Percentiles rank a stretch among this genome's conserved stretches.
phyloP scores from a whole-genome alignment of 2,329 filamentous ascomycete species.

The Daldinia sp. region DNA sequence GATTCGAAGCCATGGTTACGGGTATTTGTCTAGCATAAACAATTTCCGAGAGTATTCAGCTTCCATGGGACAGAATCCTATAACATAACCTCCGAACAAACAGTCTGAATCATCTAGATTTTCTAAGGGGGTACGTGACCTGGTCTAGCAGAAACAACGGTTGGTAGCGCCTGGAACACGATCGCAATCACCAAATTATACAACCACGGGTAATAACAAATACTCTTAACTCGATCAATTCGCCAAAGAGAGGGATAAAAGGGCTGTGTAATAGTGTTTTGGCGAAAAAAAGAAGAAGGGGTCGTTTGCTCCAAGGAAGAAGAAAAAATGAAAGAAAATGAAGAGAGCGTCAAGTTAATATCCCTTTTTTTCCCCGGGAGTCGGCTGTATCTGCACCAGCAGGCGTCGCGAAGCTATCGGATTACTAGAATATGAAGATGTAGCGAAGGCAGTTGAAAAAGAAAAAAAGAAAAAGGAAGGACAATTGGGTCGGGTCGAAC shows the following conservation, averaged over 20 bases:
- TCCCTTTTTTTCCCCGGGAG: neutral
- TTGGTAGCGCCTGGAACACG: neutral
- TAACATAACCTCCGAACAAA: constrained; percentile 1
- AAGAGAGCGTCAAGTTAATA: constrained; percentile 21
- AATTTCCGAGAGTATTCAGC: neutral
- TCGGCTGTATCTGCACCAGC: constrained; percentile 31
- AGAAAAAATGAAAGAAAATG: constrained; percentile 7
- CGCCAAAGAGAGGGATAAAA: neutral
- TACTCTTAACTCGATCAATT: constrained; percentile 6
- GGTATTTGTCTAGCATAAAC: neutral
- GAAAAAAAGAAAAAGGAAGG: constrained; percentile 12
- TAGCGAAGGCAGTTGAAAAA: constrained; percentile 8
- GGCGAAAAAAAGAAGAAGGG: neutral
- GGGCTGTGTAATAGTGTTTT: neutral
- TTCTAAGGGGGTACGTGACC: neutral
- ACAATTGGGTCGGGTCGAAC: constrained; percentile 21
- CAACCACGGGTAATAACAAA: constrained; percentile 1
- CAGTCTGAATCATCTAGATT: neutral
- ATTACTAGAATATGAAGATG: constrained; percentile 9
- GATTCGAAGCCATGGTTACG: constrained; percentile 51
- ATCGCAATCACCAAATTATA: constrained; percentile 3
- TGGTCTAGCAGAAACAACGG: neutral
- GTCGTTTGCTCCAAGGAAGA: constrained; percentile 8
- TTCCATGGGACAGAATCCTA: constrained; percentile 15
- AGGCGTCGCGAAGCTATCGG: constrained; percentile 12